These are phyloP conservation scores for Erucastrum elatum DNA, from an alignment of 345 rosid genomes.

Conservation along the genomic window DNA sequence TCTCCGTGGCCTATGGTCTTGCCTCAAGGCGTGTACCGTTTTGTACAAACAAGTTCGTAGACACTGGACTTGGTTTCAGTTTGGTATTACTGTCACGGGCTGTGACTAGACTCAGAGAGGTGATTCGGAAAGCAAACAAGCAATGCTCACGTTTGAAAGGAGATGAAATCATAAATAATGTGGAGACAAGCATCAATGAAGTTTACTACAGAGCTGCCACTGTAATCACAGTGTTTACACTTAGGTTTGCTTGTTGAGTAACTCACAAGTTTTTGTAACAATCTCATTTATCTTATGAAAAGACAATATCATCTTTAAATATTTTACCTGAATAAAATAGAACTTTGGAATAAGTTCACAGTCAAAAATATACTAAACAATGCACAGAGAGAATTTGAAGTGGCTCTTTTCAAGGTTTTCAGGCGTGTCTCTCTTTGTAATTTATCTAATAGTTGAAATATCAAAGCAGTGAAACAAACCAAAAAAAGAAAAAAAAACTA, in stretches of 20 bases:
- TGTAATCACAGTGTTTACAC: conserved; percentile 51
- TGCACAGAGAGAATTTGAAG: conserved; percentile 5
- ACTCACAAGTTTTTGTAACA: not conserved
- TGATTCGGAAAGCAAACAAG: conserved; percentile 55
- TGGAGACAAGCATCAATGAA: conserved; percentile 64
- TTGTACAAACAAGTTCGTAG: conserved; percentile 56
- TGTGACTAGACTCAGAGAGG: conserved; percentile 63
- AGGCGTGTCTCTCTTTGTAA: conserved; percentile 14
- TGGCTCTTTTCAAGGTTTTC: conserved; percentile 6
- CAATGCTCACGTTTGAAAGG: conserved; percentile 45
- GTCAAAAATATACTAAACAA: not conserved
- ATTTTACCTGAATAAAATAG: not conserved
- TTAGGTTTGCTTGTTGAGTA: conserved; percentile 45
- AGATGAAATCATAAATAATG: conserved; percentile 55
- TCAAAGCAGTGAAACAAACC: not conserved
- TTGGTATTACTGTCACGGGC: conserved; percentile 82
- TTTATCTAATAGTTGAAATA: conserved; percentile 15
- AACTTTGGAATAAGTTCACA: not conserved
- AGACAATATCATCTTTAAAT: not conserved
- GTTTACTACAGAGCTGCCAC: conserved; percentile 73
- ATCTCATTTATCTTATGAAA: not conserved
- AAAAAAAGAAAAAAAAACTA: too few relatives aligned
- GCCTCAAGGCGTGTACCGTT: conserved; percentile 60
- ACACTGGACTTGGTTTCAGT: conserved; percentile 69
- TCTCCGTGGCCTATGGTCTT: conserved; percentile 52